Conservation (phyloP, 2,329 filamentous ascomycete species). For the Aspergillaceae sp. region DNA sequence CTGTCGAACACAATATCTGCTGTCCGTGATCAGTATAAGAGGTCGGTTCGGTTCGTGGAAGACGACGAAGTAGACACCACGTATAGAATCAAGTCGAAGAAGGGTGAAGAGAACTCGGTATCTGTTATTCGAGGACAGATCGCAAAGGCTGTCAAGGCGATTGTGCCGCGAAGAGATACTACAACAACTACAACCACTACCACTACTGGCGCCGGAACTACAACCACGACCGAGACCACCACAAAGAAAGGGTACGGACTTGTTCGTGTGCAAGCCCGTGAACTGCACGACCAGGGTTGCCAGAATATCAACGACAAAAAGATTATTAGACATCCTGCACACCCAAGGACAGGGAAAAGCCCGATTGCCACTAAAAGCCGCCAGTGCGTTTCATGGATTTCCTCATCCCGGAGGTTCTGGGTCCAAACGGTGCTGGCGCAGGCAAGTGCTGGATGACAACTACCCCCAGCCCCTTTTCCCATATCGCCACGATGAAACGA, state of each 20-base stretch:
- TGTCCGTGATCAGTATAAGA: not conserved
- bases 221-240: not conserved
- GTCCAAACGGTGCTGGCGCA: not conserved
- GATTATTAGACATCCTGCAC: no score
- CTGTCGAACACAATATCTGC: not conserved
- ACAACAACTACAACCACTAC: not conserved
- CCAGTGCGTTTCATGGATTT: not conserved
- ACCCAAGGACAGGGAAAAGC: not conserved
- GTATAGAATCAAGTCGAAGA: not conserved
- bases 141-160: constrained; percentile 6
- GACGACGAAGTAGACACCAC: not conserved
- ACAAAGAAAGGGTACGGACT: not conserved
- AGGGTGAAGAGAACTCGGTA: not conserved
- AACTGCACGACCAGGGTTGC: no score
- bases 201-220: not conserved
- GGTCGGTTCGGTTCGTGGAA: not conserved
- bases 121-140: constrained; percentile 7
- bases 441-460: not conserved
- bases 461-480: not conserved
- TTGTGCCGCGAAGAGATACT: constrained; percentile 1
- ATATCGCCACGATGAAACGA: no score
- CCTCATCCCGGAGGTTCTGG: not conserved
- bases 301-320: no score
- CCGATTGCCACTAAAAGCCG: not conserved
- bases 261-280: no score